Evolutionary conservation across 1,139 yeast genomes (phyloP).

Genomic region (Scheffersomyces titani): DNA sequence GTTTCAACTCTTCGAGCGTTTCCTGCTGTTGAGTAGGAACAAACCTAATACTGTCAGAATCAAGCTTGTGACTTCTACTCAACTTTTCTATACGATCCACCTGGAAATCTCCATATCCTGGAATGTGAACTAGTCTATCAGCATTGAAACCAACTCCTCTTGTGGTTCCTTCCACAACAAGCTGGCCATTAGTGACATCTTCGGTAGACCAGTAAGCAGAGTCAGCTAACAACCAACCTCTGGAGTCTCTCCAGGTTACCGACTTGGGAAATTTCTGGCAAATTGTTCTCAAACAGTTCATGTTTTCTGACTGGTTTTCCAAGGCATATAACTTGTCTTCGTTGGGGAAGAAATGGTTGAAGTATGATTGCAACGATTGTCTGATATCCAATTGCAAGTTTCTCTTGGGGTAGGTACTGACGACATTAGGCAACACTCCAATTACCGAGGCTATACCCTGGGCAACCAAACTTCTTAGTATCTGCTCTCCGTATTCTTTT

Average conservation of each 20-base stretch:
- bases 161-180: constrained; percentile 77
- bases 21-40: constrained; percentile 61
- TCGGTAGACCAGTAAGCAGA: constrained; percentile 47
- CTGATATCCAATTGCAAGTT: constrained; percentile 78
- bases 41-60: constrained; percentile 30
- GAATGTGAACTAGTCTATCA: constrained; percentile 78
- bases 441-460: constrained; percentile 89
- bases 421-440: constrained; percentile 79
- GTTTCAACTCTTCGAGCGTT: constrained; percentile 64
- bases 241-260: constrained; percentile 85
- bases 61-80: constrained; percentile 16
- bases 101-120: constrained; percentile 89
- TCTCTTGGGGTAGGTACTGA: constrained; percentile 65
- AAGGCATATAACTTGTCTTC: constrained; percentile 76
- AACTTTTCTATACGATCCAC: constrained; percentile 64
- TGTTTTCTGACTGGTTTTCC: constrained; percentile 66
- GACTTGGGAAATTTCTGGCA: constrained; percentile 89
- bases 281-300: constrained; percentile 69
- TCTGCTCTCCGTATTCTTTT: constrained; percentile 77
- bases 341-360: constrained; percentile 87
- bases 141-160: constrained; percentile 85
- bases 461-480: constrained; percentile 81
- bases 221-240: constrained; percentile 88
- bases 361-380: constrained; percentile 79
- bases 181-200: constrained; percentile 26